Evolutionary conservation across 257 asterid genomes (phyloP).

Genomic region (Penstemon newberryi): DNA sequence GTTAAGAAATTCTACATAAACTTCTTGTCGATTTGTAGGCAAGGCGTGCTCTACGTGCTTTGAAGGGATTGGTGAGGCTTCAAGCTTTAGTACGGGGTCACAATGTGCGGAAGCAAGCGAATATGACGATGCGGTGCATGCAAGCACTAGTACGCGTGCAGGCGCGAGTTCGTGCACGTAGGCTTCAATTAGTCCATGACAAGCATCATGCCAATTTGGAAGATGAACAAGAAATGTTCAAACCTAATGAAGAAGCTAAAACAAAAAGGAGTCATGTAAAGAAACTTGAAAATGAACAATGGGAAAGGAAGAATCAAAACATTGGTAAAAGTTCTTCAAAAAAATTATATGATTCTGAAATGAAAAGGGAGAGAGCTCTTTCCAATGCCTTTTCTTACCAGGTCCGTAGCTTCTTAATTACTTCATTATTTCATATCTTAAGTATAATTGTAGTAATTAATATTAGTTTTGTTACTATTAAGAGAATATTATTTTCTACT

Average conservation of each 20-base stretch:
- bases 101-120: constrained; percentile 88
- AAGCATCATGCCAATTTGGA: constrained; percentile 45
- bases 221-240: constrained; percentile 36
- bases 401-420: constrained; percentile 36
- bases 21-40: constrained; percentile 43
- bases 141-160: constrained; percentile 93
- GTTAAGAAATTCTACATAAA: too few species aligned
- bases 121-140: constrained; percentile 98
- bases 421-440: background rate
- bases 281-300: constrained; percentile 44
- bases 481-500: too few species aligned
- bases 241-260: constrained; percentile 36
- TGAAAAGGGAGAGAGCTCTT: constrained; percentile 65
- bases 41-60: constrained; percentile 81
- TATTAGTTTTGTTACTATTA: too few species aligned
- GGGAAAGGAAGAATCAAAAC: constrained; percentile 51
- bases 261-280: constrained; percentile 37
- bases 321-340: constrained; percentile 47
- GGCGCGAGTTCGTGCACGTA: constrained; percentile 75
- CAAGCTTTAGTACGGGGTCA: constrained; percentile 94
- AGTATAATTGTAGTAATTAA: too few species aligned
- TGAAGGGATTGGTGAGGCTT: constrained; percentile 90
- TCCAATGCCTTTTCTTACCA: constrained; percentile 74
- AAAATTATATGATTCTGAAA: constrained; percentile 50
- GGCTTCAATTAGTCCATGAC: constrained; percentile 61